Evolutionary conservation across 2,329 filamentous ascomycete genomes (phyloP).

Genomic region (Dactylellina parvicollis): DNA sequence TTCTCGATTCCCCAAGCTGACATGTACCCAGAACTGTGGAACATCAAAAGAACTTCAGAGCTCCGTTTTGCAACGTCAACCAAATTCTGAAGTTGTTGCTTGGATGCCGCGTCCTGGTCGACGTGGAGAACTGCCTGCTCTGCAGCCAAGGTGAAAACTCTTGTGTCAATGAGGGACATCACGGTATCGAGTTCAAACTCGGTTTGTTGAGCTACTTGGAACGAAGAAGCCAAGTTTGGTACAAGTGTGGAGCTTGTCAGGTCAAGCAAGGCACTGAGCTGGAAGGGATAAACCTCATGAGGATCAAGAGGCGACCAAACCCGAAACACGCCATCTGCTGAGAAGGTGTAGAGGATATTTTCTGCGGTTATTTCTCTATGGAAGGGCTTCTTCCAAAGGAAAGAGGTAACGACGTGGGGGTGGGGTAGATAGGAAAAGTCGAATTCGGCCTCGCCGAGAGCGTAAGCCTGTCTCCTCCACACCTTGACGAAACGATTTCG

Average conservation of each 20-base stretch:
- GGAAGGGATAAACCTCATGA: slow-evolving; percentile 75
- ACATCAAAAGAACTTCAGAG: slow-evolving; percentile 85
- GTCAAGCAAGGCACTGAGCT: slow-evolving; percentile 83
- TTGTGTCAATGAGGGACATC: slow-evolving; percentile 81
- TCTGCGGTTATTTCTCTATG: slow-evolving; percentile 81
- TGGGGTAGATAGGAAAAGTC: slow-evolving; percentile 92
- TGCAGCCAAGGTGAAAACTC: slow-evolving; percentile 79
- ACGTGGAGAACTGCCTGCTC: slow-evolving; percentile 77
- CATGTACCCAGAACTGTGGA: slow-evolving; percentile 86
- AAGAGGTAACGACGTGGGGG: slow-evolving; percentile 77
- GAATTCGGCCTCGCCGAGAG: slow-evolving; percentile 82
- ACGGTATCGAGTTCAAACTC: slow-evolving; percentile 38
- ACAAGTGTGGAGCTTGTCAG: slow-evolving; percentile 64
- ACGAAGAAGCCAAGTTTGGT: not conserved
- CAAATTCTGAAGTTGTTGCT: slow-evolving; percentile 73
- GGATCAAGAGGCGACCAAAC: slow-evolving; percentile 84
- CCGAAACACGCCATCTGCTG: slow-evolving; percentile 79
- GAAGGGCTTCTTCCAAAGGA: slow-evolving; percentile 85
- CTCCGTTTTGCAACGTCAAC: slow-evolving; percentile 84
- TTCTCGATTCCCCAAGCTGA: slow-evolving; percentile 93
- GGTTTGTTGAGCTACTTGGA: not conserved
- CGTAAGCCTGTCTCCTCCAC: slow-evolving; percentile 88
- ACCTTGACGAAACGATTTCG: slow-evolving; percentile 89
- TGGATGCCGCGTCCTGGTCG: slow-evolving; percentile 60
- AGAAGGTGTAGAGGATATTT: slow-evolving; percentile 90